Base-by-base conservation (phyloP, 306 rosid genomes). In the Acacia melanoxylon region DNA sequence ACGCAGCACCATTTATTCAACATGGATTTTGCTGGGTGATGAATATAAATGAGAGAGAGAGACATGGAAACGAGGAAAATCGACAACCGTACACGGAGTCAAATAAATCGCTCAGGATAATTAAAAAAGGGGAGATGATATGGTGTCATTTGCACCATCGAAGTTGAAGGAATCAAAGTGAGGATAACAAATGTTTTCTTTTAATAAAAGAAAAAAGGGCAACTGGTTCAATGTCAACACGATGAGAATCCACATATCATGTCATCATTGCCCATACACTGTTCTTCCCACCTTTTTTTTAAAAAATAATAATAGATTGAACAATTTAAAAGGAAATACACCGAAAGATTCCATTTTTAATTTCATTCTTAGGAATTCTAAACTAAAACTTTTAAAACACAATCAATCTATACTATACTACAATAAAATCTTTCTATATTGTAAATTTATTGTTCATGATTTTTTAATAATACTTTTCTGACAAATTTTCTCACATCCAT, bases 61-160 rank as follows among this genome's bases (percentile, higher is more conserved):
- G 54, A 71, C 41, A 27, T 44, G 71, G 41, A 48, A 68, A 75
- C 3, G 24, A 80, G 76, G 79, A 69, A 72, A 81, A 76, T 45
- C 44, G 83, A 25, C 54, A 33, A 48, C 71, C 71, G 81, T 81
- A 61, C 74, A 84, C 72, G 40, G 74, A 33, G 75, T 78, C 17
- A 5, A 72, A 62, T 67, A 62, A 71, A 72, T 76, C 44, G 68
- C 56, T 83, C 85, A 19, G 83, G 78, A 80, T 77, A 78, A 74
- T 14, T 66, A 86, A 82, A 80, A 77, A 72, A 17, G 61, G 75
- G 74, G 74, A 29, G 76, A 54, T 68, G 58, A 24, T 45, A 81
- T 77, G 70, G 74, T 41, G 73, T 68, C n/a, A 76, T 74, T 49
- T 66, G 79, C 73, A 79, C 91, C 89, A 78, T 84, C 52, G 82